Evolutionary conservation across 306 rosid genomes (phyloP).

Genomic region (Vachellia pachyceras): DNA sequence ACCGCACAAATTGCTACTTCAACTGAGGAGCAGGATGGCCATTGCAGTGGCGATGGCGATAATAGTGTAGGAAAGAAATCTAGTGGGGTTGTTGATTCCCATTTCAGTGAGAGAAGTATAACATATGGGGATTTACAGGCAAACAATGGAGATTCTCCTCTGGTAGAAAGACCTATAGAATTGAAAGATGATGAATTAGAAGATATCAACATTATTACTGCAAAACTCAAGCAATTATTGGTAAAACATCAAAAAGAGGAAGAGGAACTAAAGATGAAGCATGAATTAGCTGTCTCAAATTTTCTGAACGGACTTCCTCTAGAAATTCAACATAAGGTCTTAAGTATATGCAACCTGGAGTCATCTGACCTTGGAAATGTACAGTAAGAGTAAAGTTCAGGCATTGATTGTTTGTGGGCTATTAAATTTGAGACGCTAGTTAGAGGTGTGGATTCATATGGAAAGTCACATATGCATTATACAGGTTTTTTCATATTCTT

Average conservation of each 20-base stretch:
- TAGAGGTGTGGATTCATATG: constrained; percentile 32
- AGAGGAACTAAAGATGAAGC: constrained; percentile 67
- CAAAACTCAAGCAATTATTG: constrained; percentile 57
- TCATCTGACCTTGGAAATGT: constrained; percentile 39
- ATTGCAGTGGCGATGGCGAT: constrained; percentile 16
- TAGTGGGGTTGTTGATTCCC: constrained; percentile 35
- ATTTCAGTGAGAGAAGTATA: constrained; percentile 32
- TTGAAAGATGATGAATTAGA: constrained; percentile 39
- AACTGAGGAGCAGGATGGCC: constrained; percentile 29
- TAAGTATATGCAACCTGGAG: constrained; percentile 53
- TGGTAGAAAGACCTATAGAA: constrained; percentile 31
- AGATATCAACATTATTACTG: constrained; percentile 44
- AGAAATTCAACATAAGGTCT: constrained; percentile 54
- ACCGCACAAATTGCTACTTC: constrained; percentile 38
- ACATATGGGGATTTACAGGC: constrained; percentile 34
- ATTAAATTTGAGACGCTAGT: neutral
- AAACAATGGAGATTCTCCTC: constrained; percentile 37
- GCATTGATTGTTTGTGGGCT: neutral
- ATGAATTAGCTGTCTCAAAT: constrained; percentile 60
- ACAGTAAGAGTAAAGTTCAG: constrained; percentile 25
- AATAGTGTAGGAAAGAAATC: constrained; percentile 40
- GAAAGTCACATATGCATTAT: constrained; percentile 32
- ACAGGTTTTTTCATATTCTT: constrained; percentile 35
- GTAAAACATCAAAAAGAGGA: constrained; percentile 62
- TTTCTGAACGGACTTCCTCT: constrained; percentile 59